These are phyloP conservation scores for Gaultheria prostrata DNA, from an alignment of 148 eudicot genomes.

Conservation along the genomic window DNA sequence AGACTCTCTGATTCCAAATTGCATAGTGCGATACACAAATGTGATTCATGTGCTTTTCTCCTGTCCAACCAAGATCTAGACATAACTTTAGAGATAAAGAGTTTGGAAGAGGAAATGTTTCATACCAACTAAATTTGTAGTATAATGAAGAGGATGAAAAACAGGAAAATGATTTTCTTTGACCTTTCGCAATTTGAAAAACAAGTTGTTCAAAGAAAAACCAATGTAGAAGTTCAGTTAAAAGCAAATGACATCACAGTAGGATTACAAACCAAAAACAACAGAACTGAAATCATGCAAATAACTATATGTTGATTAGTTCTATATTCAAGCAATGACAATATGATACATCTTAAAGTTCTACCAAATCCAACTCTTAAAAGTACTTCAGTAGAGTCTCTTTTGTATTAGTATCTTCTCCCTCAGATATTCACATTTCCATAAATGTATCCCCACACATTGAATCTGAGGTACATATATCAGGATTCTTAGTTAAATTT, in stretches of 20 bases:
- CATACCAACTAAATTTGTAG: not conserved
- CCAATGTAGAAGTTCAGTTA: too few relatives aligned
- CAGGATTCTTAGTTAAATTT: not conserved
- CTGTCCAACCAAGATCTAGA: not conserved
- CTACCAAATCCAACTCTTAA: too few relatives aligned
- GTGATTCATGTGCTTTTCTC: not conserved
- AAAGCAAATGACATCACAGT: too few relatives aligned
- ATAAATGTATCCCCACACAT: not conserved
- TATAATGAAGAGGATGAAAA: too few relatives aligned
- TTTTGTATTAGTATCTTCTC: too few relatives aligned
- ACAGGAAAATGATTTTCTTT: too few relatives aligned
- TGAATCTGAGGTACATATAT: not conserved
- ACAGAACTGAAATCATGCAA: not conserved
- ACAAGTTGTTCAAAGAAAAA: too few relatives aligned
- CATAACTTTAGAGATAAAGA: not conserved
- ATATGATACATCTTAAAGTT: not conserved
- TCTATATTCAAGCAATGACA: not conserved
- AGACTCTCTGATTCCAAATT: too few relatives aligned
- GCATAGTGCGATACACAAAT: too few relatives aligned
- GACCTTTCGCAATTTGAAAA: too few relatives aligned
- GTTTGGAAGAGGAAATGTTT: not conserved
- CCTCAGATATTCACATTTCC: too few relatives aligned
- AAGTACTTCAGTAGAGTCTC: too few relatives aligned
- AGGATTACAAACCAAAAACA: not conserved
- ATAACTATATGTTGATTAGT: not conserved